Percentiles rank a stretch among this genome's conserved stretches.
These are phyloP conservation scores for Asterochloris erici DNA, from an alignment of 139 green algal genomes.

Conservation along the genomic window DNA sequence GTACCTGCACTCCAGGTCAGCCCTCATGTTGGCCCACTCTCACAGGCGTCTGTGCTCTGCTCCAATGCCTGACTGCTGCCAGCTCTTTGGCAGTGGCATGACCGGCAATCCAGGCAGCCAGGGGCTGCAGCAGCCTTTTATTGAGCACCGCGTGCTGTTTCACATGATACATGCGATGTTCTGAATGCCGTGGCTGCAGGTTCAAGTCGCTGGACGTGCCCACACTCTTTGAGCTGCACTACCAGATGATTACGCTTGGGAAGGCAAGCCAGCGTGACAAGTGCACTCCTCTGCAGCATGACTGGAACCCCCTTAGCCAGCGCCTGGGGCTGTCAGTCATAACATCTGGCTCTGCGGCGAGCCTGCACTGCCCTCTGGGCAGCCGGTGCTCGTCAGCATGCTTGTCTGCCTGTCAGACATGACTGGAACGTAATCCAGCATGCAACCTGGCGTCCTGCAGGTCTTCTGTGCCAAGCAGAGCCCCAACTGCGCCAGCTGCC, in stretches of 20 bases:
- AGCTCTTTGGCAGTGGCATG: too few relatives aligned
- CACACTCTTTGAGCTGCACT: slow-evolving; percentile 91
- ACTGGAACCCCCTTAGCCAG: too few relatives aligned
- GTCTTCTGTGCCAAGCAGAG: slow-evolving; percentile 67
- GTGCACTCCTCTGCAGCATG: too few relatives aligned
- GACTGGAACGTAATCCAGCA: background rate
- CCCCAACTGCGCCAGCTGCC: slow-evolving; percentile 77
- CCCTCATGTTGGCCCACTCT: background rate
- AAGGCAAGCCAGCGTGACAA: slow-evolving; percentile 49
- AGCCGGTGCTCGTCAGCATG: background rate
- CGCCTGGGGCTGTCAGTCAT: too few relatives aligned
- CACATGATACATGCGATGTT: too few relatives aligned
- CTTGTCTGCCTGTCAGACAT: background rate
- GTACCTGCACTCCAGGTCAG: slow-evolving; percentile 45
- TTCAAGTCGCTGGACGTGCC: slow-evolving; percentile 53
- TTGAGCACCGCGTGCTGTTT: too few relatives aligned
- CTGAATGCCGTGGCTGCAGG: slow-evolving; percentile 13
- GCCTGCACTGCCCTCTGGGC: background rate
- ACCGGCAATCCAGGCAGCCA: background rate
- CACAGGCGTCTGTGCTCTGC: background rate
- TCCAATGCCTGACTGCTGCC: background rate
- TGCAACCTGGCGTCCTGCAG: background rate
- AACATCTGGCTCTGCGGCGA: too few relatives aligned
- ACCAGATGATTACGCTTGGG: slow-evolving; percentile 89
- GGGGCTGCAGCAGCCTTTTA: background rate